These are phyloP conservation scores for Schwanniomyces polymorphus DNA, from an alignment of 805 yeast species.

Conservation along the genomic window DNA sequence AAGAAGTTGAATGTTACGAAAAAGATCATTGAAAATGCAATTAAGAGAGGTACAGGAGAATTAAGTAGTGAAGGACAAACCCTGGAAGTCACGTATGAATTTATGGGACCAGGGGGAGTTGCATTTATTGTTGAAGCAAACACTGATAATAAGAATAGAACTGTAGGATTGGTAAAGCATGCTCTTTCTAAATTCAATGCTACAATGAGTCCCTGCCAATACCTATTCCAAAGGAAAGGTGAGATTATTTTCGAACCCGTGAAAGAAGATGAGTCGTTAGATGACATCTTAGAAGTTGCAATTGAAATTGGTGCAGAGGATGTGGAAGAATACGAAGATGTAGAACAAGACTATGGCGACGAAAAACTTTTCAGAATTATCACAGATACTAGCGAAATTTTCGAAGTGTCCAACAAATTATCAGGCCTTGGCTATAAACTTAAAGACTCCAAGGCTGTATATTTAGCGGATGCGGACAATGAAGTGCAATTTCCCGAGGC, in stretches of 20 bases:
- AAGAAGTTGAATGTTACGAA: conserved; percentile 74
- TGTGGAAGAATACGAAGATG: conserved; percentile 53
- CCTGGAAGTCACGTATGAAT: conserved; percentile 69
- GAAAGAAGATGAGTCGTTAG: conserved; percentile 43
- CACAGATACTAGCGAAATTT: conserved; percentile 66
- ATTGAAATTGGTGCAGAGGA: conserved; percentile 82
- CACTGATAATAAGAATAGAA: conserved; percentile 85
- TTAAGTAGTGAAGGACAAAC: conserved; percentile 49
- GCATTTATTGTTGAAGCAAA: conserved; percentile 82
- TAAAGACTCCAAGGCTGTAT: conserved; percentile 71
- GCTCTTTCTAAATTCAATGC: conserved; percentile 72
- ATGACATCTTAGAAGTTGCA: conserved; percentile 70
- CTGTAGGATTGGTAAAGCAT: conserved; percentile 72
- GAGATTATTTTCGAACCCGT: conserved; percentile 53
- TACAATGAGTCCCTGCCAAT: conserved; percentile 73
- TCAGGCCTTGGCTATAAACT: conserved; percentile 55
- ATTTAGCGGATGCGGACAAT: conserved; percentile 61
- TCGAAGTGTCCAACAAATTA: conserved; percentile 57
- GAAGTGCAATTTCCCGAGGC: conserved; percentile 56
- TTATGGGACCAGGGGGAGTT: conserved; percentile 90
- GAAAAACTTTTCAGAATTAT: conserved; percentile 43
- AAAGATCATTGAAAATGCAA: conserved; percentile 82
- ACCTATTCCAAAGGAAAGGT: conserved; percentile 78
- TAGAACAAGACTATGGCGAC: conserved; percentile 40
- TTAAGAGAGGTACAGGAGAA: conserved; percentile 80